phyloP scores from a whole-genome alignment of 768 basidiomycete species.

The Auriscalpium microsporum region DNA sequence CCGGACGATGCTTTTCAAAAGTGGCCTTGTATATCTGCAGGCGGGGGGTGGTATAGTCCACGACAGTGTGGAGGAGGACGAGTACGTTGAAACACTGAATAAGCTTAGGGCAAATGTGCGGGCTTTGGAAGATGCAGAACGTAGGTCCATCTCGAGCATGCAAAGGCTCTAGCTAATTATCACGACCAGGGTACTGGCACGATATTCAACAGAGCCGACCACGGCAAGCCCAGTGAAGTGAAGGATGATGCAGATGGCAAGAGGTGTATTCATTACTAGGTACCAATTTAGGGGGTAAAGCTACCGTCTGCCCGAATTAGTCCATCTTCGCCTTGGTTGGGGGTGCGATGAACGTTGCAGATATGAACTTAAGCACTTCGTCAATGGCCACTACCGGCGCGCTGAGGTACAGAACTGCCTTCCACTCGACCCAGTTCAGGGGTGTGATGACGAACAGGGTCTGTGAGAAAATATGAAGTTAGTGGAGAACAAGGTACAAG shows the following conservation, averaged over 20 bases:
- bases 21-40: conserved; percentile 85
- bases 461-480: conserved; percentile 27
- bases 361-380: conserved; percentile 79
- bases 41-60: conserved; percentile 97
- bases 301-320: conserved; percentile 11
- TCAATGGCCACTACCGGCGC: conserved; percentile 86
- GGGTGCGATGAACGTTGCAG: conserved; percentile 54
- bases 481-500: not conserved
- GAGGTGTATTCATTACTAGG: too few relatives aligned
- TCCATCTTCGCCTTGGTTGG: conserved; percentile 45
- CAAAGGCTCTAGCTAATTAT: conserved; percentile 13
- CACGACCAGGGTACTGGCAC: conserved; percentile 56
- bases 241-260: too few relatives aligned
- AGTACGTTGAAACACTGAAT: conserved; percentile 92
- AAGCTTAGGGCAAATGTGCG: conserved; percentile 83
- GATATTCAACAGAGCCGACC: conserved; percentile 37
- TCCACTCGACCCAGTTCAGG: conserved; percentile 93
- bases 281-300: too few relatives aligned
- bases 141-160: conserved; percentile 39
- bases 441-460: conserved; percentile 87
- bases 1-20: conserved; percentile 94
- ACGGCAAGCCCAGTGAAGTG: too few relatives aligned
- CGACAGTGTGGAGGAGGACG: conserved; percentile 96
- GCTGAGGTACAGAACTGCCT: conserved; percentile 81
- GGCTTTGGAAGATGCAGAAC: conserved; percentile 81